Evolutionary conservation across 257 asterid species (phyloP).

Genomic region (Leptodermis oblonga): DNA sequence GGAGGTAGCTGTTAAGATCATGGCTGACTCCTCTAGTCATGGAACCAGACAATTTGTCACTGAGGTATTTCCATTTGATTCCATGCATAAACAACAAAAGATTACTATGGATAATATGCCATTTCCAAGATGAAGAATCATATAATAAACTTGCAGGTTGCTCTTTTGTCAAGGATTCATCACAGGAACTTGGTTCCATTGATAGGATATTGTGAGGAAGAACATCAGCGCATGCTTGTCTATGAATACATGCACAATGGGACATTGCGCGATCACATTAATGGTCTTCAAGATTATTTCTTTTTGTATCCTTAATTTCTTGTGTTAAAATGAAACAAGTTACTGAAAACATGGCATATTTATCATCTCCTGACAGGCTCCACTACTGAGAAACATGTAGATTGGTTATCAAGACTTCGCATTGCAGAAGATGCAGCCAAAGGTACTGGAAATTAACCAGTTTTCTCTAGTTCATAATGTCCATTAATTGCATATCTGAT

Average conservation of each 20-base stretch:
- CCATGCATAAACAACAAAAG: background rate
- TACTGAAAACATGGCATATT: slow-evolving; percentile 5
- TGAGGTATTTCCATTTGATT: slow-evolving; percentile 52
- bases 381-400: slow-evolving; percentile 54
- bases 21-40: slow-evolving; percentile 95
- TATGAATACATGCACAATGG: slow-evolving; percentile 99
- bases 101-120: background rate
- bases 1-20: slow-evolving; percentile 90
- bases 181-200: slow-evolving; percentile 96
- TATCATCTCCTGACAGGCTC: slow-evolving; percentile 44
- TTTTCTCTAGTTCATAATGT: background rate
- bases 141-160: slow-evolving; percentile 58
- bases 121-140: background rate
- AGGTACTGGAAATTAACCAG: slow-evolving; percentile 47
- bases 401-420: slow-evolving; percentile 81
- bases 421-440: slow-evolving; percentile 97
- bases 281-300: slow-evolving; percentile 32
- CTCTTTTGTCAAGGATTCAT: slow-evolving; percentile 90
- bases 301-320: slow-evolving; percentile 8
- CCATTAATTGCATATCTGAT: background rate
- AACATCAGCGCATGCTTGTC: slow-evolving; percentile 83
- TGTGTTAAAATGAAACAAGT: slow-evolving; percentile 12
- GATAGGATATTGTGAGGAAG: slow-evolving; percentile 93
- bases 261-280: slow-evolving; percentile 84
- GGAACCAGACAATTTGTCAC: slow-evolving; percentile 85